These are phyloP conservation scores for Fomitopsis serialis DNA, from an alignment of 768 basidiomycete species.

Conservation along the genomic window DNA sequence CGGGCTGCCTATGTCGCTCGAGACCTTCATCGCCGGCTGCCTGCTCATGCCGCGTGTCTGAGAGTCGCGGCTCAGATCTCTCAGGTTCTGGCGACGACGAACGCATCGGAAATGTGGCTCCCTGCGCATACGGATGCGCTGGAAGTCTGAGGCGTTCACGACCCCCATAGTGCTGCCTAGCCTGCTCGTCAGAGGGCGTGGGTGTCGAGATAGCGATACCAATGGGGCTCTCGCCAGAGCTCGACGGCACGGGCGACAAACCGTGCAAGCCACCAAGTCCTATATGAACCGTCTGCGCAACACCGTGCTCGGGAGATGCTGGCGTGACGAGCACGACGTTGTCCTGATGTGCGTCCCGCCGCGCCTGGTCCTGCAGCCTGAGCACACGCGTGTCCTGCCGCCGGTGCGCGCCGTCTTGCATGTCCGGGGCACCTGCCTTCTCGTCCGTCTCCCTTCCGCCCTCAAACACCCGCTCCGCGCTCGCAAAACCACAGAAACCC, in stretches of 20 bases:
- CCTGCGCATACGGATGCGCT: constrained; percentile 33
- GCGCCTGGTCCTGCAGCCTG: constrained; percentile 16
- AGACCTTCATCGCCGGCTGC: constrained; percentile 6
- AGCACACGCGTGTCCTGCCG: constrained; percentile 21
- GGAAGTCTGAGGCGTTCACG: constrained; percentile 20
- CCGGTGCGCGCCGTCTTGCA: constrained; percentile 16
- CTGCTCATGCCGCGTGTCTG: constrained; percentile 2
- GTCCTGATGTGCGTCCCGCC: neutral
- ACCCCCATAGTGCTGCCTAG: neutral
- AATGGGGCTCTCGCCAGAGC: constrained; percentile 23
- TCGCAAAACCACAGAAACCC: constrained; percentile 19
- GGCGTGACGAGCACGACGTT: constrained; percentile 12
- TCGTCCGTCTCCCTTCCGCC: constrained; percentile 9
- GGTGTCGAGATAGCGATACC: constrained; percentile 42
- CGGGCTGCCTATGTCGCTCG: constrained; percentile 18
- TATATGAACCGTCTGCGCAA: neutral
- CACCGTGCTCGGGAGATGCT: constrained; percentile 3
- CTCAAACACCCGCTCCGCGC: constrained; percentile 4
- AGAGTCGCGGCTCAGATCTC: neutral
- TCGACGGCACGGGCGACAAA: constrained; percentile 27
- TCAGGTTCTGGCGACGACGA: neutral
- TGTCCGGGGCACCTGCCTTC: constrained; percentile 8
- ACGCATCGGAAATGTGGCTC: constrained; percentile 11
- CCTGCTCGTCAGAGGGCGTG: constrained; percentile 19
- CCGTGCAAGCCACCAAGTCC: constrained; percentile 10